Evolutionary conservation across 1,284 basidiomycete species (phyloP), one percentile per base, ranked within the genome.

Genomic region (Cryptococcus jaspeensis): DNA sequence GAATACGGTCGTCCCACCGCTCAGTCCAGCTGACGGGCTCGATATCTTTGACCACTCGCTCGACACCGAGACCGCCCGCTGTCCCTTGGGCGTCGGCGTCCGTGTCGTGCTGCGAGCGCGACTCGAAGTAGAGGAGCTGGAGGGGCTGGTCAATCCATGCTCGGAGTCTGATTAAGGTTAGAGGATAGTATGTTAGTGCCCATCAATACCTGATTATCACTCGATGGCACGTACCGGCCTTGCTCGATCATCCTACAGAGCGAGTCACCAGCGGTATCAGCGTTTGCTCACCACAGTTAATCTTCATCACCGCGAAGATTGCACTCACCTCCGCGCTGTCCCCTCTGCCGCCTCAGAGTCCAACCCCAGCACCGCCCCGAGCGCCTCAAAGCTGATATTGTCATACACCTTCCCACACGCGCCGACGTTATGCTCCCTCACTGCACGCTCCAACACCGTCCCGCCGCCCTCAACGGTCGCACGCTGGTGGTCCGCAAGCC

Each of bases 351-450:
- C 90, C 38, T 86, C 86, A 2, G 92, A 87, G 6, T 89, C 88
- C 57, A 96, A 78, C 68, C 90, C 89, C 43, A 97, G 81, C 18
- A 96, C 79, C 2, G 87, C 85, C 23, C 92, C 93, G 6, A 97
- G 79, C 11, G 92, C 92, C 36, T 84, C 81, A 76, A 96, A 96
- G 7, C 90, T 89, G 78, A 97, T 94, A 68, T 96, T 96, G 72
- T 91, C 91, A 74, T 94, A 95, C 49, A 94, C 90, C 72, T 92
- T 90, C 1, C 92, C 95, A 69, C 92, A 92, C 11, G 94, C 92
- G 58, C 96, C 84, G 16, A 99, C 81, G 74, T 99, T 99, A 79
- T 99, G 96, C 74, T 99, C 95, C 85, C 98, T 90, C 47, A 99
- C 90, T 2, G 96, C 96, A 50, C 93, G 85, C 74, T 98, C 95